These are phyloP conservation scores for Ricinus communis DNA, from an alignment of 345 rosid species.

Conservation along the genomic window DNA sequence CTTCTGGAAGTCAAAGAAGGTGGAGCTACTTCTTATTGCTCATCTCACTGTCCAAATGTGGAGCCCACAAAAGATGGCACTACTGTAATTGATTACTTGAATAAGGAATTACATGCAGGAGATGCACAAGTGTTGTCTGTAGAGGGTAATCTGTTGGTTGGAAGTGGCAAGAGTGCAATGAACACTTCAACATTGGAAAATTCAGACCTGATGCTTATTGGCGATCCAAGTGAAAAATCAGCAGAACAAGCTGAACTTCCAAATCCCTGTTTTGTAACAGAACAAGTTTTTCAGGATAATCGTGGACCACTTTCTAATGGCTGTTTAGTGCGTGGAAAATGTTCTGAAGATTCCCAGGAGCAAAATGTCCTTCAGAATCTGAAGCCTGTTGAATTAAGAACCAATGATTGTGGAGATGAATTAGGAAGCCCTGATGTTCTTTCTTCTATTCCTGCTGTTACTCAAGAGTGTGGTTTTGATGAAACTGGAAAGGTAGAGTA, in stretches of 20 bases:
- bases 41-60: constrained; percentile 17
- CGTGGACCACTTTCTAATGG: constrained; percentile 25
- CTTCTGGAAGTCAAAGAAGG: constrained; percentile 21
- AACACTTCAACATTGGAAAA: constrained; percentile 23
- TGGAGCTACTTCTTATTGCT: constrained; percentile 20
- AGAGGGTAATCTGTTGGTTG: constrained; percentile 25
- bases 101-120: constrained; percentile 15
- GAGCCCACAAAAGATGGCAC: constrained; percentile 25
- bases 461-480: constrained; percentile 28
- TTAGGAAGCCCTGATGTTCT: constrained; percentile 15
- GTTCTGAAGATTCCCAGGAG: constrained; percentile 24
- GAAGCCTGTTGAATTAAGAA: constrained; percentile 10
- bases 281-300: constrained; percentile 22
- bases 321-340: constrained; percentile 14
- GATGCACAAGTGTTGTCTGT: constrained; percentile 27
- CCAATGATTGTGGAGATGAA: constrained; percentile 15
- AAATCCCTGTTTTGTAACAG: constrained; percentile 18
- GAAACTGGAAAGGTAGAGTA: constrained; percentile 19
- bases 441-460: constrained; percentile 17
- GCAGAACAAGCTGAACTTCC: constrained; percentile 30
- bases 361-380: constrained; percentile 16
- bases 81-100: constrained; percentile 21
- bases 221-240: constrained; percentile 24
- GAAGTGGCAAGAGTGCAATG: constrained; percentile 11
- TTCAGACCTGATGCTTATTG: constrained; percentile 22